Evolutionary conservation across 352 stramenopile genomes (phyloP).

Genomic region (Elongisporangium prolatum): DNA sequence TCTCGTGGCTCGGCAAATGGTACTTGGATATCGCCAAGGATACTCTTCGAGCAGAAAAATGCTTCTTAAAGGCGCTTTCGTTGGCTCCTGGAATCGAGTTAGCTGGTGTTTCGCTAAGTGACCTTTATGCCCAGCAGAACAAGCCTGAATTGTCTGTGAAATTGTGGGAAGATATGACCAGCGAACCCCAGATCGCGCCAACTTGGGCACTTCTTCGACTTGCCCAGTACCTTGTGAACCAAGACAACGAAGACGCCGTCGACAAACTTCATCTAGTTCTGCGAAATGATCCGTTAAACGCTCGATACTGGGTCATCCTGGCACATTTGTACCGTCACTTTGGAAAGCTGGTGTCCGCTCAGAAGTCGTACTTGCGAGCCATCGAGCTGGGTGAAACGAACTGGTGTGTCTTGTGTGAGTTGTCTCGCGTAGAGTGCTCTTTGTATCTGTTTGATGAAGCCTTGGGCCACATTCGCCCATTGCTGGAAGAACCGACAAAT

Average conservation of each 20-base stretch:
- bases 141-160: slow-evolving; percentile 63
- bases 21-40: slow-evolving; percentile 62
- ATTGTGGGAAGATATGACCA: slow-evolving; percentile 65
- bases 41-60: slow-evolving; percentile 75
- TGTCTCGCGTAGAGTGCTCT: slow-evolving; percentile 74
- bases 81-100: slow-evolving; percentile 46
- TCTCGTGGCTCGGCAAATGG: slow-evolving; percentile 72
- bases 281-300: slow-evolving; percentile 61
- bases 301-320: slow-evolving; percentile 64
- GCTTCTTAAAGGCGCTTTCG: slow-evolving; percentile 77
- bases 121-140: slow-evolving; percentile 54
- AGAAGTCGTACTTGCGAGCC: slow-evolving; percentile 74
- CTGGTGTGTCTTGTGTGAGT: slow-evolving; percentile 70
- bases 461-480: slow-evolving; percentile 44
- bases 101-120: slow-evolving; percentile 59
- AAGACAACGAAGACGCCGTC: slow-evolving; percentile 62
- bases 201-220: slow-evolving; percentile 73
- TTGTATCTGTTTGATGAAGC: slow-evolving; percentile 72
- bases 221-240: slow-evolving; percentile 60
- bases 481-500: slow-evolving; percentile 16
- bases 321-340: slow-evolving; percentile 82
- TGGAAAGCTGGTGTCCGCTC: slow-evolving; percentile 68
- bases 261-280: slow-evolving; percentile 69
- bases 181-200: slow-evolving; percentile 47
- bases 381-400: slow-evolving; percentile 63